Conservation (phyloP, 2,329 filamentous ascomycete species). For the Pyrenochaeta sp. region DNA sequence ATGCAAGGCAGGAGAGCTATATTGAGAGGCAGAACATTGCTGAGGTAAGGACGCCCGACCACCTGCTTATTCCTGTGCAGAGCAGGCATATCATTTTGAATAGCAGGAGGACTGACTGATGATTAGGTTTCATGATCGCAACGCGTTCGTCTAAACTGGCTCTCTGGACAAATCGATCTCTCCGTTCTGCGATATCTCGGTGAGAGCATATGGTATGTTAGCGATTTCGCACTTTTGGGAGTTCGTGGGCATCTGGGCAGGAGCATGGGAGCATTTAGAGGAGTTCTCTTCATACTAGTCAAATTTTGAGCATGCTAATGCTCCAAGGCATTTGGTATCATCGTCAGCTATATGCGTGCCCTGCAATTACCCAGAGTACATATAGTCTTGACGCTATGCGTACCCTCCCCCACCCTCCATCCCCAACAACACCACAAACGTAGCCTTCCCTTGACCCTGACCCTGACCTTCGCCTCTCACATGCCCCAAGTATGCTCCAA, state of each 20-base stretch:
- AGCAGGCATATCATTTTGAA: background rate
- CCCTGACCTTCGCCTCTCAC: constrained; percentile 42
- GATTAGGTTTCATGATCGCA: constrained; percentile 19
- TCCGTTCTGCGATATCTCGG: background rate
- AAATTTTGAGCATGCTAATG: background rate
- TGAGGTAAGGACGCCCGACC: constrained; percentile 37
- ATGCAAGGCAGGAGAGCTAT: constrained; percentile 84
- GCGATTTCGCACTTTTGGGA: background rate
- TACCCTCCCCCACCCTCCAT: constrained; percentile 2
- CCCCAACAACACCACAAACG: constrained; percentile 56
- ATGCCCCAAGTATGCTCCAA: constrained; percentile 75
- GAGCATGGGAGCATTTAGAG: background rate
- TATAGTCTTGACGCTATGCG: background rate
- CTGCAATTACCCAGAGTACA: background rate
- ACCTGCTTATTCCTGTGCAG: background rate
- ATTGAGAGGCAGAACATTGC: constrained; percentile 71
- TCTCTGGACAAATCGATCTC: background rate
- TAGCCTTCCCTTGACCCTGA: constrained; percentile 61
- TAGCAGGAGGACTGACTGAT: constrained; percentile 9
- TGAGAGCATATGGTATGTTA: background rate
- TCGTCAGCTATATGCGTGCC: background rate
- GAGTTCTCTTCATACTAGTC: background rate
- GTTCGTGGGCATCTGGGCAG: background rate
- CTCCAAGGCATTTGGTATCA: background rate
- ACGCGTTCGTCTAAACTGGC: background rate